Evolutionary conservation across 2,329 filamentous ascomycete genomes (phyloP), one percentile per base, ranked within the genome.

Genomic region (Stemphylium vesicarium): DNA sequence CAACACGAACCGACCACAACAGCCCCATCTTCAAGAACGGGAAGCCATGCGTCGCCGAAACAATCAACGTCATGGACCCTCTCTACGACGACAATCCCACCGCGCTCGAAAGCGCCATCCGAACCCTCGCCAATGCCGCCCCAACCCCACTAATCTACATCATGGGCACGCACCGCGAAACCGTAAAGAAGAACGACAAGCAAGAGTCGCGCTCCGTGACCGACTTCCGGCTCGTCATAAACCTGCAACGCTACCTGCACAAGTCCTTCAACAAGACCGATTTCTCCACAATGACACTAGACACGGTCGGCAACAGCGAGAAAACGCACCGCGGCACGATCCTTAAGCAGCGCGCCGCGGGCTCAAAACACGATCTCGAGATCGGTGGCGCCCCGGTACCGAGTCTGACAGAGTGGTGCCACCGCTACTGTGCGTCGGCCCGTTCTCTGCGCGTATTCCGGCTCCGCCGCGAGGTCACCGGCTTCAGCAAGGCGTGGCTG

Each of bases 291-390:
- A 75, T 74, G 71, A 50, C 50, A 1, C 60, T 77, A 10, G 43
- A 46, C 9, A 82, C 83, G 0, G 84, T 84, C 0, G 79, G 84
- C 43, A 84, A 88, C 65, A 76, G 80, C 47, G 84, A 88, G 62
- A 84, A 85, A 59, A 83, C 83, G 9, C 81, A 83, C 50, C 86
- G 89, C n/a, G 89, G 89, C 16, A 86, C 85, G 4, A 78, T 86
- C 45, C 78, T 85, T 13, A 79, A 81, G 52, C 81, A 76, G 4
- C 75, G 81, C 4, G 85, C 81, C 0, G 81, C 82, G 2, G 78
- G 77, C 4, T 69, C 66, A 24, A 76, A 72, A 47, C 76, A 79
- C 55, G 77, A 77, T 55, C 72, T 83, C 50, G 80, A 83, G 62
- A 71, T 81, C 10, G 78, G 79, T 11, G 78, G 79, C 10, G 57